Conservation (phyloP, 2,329 filamentous ascomycete genomes). For the Plectosphaerella plurivora region DNA sequence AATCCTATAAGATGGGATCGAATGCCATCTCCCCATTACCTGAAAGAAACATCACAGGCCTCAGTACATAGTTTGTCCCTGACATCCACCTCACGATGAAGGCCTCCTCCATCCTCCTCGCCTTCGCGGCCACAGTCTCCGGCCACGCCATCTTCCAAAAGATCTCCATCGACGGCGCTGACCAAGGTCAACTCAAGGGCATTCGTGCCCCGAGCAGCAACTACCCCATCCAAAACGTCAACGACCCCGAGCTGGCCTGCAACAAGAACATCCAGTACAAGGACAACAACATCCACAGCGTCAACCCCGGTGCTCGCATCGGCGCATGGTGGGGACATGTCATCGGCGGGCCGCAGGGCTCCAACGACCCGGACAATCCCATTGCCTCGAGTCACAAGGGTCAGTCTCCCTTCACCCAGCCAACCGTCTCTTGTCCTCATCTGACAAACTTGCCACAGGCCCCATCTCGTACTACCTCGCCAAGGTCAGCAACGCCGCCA, state of each 20-base stretch:
- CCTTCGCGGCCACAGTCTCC: slow-evolving; percentile 22
- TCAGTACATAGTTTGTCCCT: neutral
- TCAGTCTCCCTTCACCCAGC: slow-evolving; percentile 9
- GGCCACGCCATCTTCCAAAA: slow-evolving; percentile 37
- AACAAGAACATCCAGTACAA: slow-evolving; percentile 30
- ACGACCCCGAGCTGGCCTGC: slow-evolving; percentile 40
- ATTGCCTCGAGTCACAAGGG: slow-evolving; percentile 41
- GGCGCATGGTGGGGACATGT: slow-evolving; percentile 45
- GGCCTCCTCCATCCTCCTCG: slow-evolving; percentile 3
- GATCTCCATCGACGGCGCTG: slow-evolving; percentile 42
- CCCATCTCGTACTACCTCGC: slow-evolving; percentile 44
- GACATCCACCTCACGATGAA: slow-evolving; percentile 8
- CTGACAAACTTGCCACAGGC: slow-evolving; percentile 16
- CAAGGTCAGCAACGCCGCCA: slow-evolving; percentile 41
- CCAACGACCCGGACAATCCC: slow-evolving; percentile 40
- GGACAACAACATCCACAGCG: slow-evolving; percentile 33
- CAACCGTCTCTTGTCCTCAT: too few relatives aligned
- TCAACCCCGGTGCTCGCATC: slow-evolving; percentile 43
- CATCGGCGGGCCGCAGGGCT: slow-evolving; percentile 40
- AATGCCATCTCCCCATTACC: neutral
- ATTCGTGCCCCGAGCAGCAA: slow-evolving; percentile 44
- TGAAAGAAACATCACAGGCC: neutral
- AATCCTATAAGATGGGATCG: neutral
- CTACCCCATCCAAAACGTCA: slow-evolving; percentile 44
- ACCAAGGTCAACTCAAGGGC: slow-evolving; percentile 44